Percentiles rank a stretch among this genome's conserved stretches.
phyloP scores from a whole-genome alignment of 352 stramenopile genomes.

The Pythium volutum region DNA sequence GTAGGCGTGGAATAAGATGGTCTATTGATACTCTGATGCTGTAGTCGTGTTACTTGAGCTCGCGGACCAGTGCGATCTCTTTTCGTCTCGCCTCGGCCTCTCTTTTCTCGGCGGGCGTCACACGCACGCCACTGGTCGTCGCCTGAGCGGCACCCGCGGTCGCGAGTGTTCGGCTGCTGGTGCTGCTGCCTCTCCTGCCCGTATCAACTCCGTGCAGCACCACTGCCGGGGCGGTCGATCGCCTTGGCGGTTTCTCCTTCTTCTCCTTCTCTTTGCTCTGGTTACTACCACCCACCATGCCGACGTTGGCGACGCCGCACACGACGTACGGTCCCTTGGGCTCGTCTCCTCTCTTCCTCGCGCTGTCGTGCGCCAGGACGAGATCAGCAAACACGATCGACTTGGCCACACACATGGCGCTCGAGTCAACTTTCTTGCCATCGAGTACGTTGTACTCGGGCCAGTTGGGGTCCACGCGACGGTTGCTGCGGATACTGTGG shows the following conservation, averaged over 20 bases:
- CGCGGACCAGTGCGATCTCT: constrained; percentile 59
- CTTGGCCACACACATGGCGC: constrained; percentile 58
- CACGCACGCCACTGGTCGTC: constrained; percentile 20
- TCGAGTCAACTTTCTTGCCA: constrained; percentile 56
- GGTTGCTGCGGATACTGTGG: constrained; percentile 67
- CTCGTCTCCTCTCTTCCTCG: constrained; percentile 28
- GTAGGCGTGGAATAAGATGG: constrained; percentile 20
- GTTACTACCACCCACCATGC: constrained; percentile 27
- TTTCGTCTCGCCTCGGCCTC: constrained; percentile 38
- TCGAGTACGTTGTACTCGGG: constrained; percentile 61
- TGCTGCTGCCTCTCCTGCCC: background rate
- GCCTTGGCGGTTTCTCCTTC: constrained; percentile 23
- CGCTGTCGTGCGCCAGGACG: constrained; percentile 46
- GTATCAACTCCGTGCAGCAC: constrained; percentile 6
- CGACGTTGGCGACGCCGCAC: constrained; percentile 56
- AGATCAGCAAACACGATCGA: constrained; percentile 69
- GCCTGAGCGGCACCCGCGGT: constrained; percentile 9
- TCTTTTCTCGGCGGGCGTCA: constrained; percentile 39
- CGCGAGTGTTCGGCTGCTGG: constrained; percentile 12
- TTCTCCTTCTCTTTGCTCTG: constrained; percentile 29
- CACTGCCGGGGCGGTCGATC: constrained; percentile 24
- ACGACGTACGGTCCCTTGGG: constrained; percentile 37
- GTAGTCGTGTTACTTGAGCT: constrained; percentile 45
- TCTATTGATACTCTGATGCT: background rate
- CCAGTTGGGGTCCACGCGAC: constrained; percentile 62